A percentile compares a stretch with the other conserved stretches of the same genome.
phyloP scores from a whole-genome alignment of 768 basidiomycete genomes.

The Suillus subaureus region DNA sequence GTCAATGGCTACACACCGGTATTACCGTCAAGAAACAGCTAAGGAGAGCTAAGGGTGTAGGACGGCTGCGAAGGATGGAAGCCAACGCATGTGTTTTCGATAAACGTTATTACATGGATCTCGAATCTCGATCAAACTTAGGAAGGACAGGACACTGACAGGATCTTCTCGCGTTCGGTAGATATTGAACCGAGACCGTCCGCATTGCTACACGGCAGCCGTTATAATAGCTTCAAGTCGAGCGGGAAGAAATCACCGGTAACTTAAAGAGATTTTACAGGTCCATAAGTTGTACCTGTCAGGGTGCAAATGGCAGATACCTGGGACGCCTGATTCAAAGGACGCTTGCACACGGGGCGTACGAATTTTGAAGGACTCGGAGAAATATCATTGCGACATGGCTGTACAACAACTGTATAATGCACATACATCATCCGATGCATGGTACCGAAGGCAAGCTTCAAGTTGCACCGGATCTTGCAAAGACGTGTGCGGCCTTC shows the following conservation, averaged over 20 bases:
- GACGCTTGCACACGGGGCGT: background rate
- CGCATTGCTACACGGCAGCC: background rate
- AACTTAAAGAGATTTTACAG: background rate
- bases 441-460: background rate
- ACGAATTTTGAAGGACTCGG: background rate
- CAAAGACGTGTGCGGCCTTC: background rate
- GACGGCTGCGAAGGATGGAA: background rate
- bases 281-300: background rate
- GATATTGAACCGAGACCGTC: background rate
- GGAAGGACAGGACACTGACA: background rate
- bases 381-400: background rate
- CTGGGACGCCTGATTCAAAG: background rate
- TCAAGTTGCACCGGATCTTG: background rate
- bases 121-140: background rate
- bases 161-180: background rate
- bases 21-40: background rate
- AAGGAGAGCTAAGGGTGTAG: background rate
- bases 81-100: background rate
- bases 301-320: background rate
- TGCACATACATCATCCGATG: background rate
- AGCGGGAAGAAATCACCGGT: background rate
- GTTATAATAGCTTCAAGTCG: background rate
- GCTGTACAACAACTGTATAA: background rate
- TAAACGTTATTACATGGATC: background rate
- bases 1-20: background rate